A percentile compares a stretch with the other conserved stretches of the same genome.
Evolutionary conservation across 1,284 basidiomycete species (phyloP).

Genomic region (Sanghuangporus baumii): DNA sequence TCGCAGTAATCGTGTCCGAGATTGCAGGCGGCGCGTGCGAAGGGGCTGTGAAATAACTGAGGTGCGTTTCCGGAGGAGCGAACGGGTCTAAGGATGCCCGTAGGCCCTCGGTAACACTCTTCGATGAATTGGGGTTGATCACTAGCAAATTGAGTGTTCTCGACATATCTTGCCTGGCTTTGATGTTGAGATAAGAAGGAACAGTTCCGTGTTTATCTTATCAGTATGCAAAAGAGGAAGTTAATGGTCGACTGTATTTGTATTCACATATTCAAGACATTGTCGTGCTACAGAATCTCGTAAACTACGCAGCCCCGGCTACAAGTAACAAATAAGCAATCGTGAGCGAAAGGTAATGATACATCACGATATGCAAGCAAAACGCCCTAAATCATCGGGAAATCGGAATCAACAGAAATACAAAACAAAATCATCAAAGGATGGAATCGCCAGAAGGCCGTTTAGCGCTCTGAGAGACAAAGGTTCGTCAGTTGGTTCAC

Average conservation of each 20-base stretch:
- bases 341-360: background rate
- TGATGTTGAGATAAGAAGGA: background rate
- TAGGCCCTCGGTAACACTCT: constrained; percentile 34
- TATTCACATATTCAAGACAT: background rate
- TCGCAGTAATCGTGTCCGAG: constrained; percentile 33
- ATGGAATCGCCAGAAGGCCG: background rate
- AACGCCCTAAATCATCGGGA: background rate
- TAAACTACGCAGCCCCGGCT: background rate
- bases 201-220: background rate
- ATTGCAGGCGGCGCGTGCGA: constrained; percentile 35
- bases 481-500: background rate
- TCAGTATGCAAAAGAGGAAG: background rate
- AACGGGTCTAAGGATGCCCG: constrained; percentile 15
- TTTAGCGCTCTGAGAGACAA: background rate
- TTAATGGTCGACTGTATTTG: background rate
- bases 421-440: no score
- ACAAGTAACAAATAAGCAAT: background rate
- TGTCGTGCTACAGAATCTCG: background rate
- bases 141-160: constrained; percentile 30
- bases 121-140: constrained; percentile 47
- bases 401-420: background rate
- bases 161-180: background rate
- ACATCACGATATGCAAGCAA: background rate
- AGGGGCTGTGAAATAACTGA: constrained; percentile 36
- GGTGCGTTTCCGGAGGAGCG: background rate